Percentiles rank a stretch among this genome's conserved stretches.
phyloP scores from a whole-genome alignment of 139 green algal genomes.

The Dunaliella primolecta region DNA sequence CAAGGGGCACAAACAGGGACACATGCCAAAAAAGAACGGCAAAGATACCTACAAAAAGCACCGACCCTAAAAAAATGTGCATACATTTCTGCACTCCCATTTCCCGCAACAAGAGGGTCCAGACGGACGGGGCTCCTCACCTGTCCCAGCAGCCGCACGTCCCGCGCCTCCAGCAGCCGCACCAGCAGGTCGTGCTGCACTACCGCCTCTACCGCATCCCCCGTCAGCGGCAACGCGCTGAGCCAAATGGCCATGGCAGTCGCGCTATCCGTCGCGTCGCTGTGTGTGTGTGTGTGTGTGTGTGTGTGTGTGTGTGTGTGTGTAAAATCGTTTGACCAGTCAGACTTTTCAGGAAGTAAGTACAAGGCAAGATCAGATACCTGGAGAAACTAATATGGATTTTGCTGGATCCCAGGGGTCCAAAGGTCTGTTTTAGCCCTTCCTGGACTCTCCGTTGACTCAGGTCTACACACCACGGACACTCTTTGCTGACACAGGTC shows the following conservation, averaged over 20 bases:
- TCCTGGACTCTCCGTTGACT: too few species aligned
- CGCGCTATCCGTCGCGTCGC: constrained; percentile 20
- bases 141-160: constrained; percentile 37
- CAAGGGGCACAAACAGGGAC: not conserved
- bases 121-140: not conserved
- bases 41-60: not conserved
- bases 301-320: not conserved
- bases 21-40: not conserved
- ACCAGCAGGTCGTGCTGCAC: constrained; percentile 79
- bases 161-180: constrained; percentile 54
- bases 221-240: constrained; percentile 57
- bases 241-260: constrained; percentile 52
- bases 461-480: too few species aligned
- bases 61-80: constrained; percentile 3
- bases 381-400: not conserved
- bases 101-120: not conserved
- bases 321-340: not conserved
- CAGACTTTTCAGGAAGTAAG: not conserved
- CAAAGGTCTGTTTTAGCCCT: too few species aligned
- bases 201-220: constrained; percentile 67
- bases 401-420: too few species aligned
- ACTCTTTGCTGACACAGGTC: too few species aligned
- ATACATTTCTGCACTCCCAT: not conserved
- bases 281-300: not conserved
- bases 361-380: not conserved